Conservation (phyloP, 1,284 basidiomycete genomes). For the Amylostereum areolatum region DNA sequence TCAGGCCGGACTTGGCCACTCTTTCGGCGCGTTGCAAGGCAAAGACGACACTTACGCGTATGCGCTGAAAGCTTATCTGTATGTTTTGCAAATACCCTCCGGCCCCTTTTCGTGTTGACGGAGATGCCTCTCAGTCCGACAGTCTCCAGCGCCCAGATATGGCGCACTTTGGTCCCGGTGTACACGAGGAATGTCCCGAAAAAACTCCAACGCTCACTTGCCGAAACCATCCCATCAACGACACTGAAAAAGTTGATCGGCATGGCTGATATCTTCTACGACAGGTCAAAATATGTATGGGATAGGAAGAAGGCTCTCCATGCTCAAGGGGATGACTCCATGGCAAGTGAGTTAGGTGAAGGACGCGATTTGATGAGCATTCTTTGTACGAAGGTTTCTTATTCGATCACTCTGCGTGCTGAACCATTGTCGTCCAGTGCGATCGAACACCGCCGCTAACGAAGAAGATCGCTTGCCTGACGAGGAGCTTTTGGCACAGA, state of each 20-base stretch:
- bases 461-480: conserved; percentile 8
- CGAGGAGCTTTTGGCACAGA: conserved; percentile 9
- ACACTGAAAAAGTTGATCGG: conserved; percentile 26
- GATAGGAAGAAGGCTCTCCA: conserved; percentile 26
- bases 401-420: no score
- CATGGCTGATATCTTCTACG: conserved; percentile 44
- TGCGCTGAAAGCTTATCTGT: conserved; percentile 20
- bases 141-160: no score
- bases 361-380: conserved; percentile 3
- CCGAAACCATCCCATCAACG: conserved; percentile 29
- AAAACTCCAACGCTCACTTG: conserved; percentile 29
- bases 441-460: no score
- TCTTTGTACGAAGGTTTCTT: no score
- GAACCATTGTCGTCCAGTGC: no score
- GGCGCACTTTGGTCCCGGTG: no score
- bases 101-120: no score
- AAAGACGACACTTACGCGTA: conserved; percentile 20
- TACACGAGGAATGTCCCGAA: no score
- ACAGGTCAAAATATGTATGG: conserved; percentile 35
- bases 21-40: conserved; percentile 26
- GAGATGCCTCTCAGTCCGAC: no score
- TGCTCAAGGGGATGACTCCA: conserved; percentile 27
- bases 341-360: conserved; percentile 5
- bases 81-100: no score
- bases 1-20: conserved; percentile 26